Evolutionary conservation across 1,284 basidiomycete species (phyloP).

Genomic region (Exsudoporus floridanus): DNA sequence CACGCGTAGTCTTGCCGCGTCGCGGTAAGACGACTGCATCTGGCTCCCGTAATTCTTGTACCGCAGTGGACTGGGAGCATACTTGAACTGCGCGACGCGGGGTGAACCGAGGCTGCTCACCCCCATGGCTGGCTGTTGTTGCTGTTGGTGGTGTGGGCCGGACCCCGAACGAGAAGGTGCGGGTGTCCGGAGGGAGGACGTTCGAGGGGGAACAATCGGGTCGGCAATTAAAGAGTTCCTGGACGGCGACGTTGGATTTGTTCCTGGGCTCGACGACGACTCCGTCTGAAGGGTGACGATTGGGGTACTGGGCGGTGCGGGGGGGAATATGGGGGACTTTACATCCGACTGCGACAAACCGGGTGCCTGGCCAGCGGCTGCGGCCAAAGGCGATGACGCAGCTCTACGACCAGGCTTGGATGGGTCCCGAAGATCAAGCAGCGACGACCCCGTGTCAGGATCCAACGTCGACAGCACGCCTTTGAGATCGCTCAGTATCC

Average conservation of each 20-base stretch:
- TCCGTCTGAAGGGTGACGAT: slow-evolving; percentile 38
- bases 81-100: slow-evolving; percentile 31
- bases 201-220: slow-evolving; percentile 55
- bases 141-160: slow-evolving; percentile 32
- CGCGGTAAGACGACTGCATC: slow-evolving; percentile 44
- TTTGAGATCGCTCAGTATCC: slow-evolving; percentile 67
- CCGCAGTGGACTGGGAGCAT: slow-evolving; percentile 44
- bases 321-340: slow-evolving; percentile 25
- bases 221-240: slow-evolving; percentile 31
- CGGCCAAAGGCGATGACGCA: slow-evolving; percentile 29
- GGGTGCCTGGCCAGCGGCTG: slow-evolving; percentile 18
- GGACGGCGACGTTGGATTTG: slow-evolving; percentile 16
- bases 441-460: slow-evolving; percentile 45
- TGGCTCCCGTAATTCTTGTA: slow-evolving; percentile 38
- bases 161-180: slow-evolving; percentile 40
- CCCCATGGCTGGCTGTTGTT: slow-evolving; percentile 26
- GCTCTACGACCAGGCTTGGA: slow-evolving; percentile 51
- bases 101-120: slow-evolving; percentile 24
- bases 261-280: slow-evolving; percentile 32
- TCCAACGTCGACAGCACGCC: slow-evolving; percentile 67
- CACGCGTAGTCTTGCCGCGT: slow-evolving; percentile 52
- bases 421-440: slow-evolving; percentile 63
- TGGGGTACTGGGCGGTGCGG: slow-evolving; percentile 30
- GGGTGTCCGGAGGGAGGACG: slow-evolving; percentile 53
- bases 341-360: slow-evolving; percentile 14